Base-by-base conservation (phyloP, 352 stramenopile genomes). In the Phytophthora uliginosa region DNA sequence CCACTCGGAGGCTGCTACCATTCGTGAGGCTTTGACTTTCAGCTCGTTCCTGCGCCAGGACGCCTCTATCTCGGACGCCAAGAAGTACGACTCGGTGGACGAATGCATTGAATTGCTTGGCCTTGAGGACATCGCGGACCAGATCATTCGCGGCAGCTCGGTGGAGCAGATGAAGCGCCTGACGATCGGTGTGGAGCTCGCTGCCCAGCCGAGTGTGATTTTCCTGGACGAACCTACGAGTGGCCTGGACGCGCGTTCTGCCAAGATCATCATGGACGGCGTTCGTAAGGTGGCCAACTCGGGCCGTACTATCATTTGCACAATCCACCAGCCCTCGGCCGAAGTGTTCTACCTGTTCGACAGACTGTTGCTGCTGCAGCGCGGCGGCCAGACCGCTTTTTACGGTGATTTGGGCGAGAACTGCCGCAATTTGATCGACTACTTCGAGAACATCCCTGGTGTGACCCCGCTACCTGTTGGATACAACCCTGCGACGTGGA, bases 291-390 rank as follows among this genome's bases (percentile, higher is more conserved):
- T 69, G 24, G 62, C 62, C 8, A 45, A 69, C 38, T 56, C 36
- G 0, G 62, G 62, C 5, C 51, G 62, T 7, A 69, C 62, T 0
- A 59, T 97, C n/a, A 73, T 96, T 0, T 95, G 92, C 26, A 96
- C 89, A 10, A 98, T 98, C 63, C 92, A 97, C 69, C 92, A 98
- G 74, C 92, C 90, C 3, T 84, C 79, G n/a, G 83, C 82, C 4
- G 82, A 95, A 51, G 82, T 97, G 7, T 96, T 97, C 28, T 83
- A 84, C 31, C 79, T 87, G 33, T 95, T 96, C 76, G 88, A 97
- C 75, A 81, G 83, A 42, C 45, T 95, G 5, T 79, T 96, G 53
- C 69, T 97, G 4, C 69, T 97, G 24, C 68, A 87, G 50, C 63
- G 66, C 24, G 81, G 81, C 22, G 80, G 80, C 4, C 48, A 54